These are phyloP conservation scores for Carex cristatella DNA, from an alignment of 176 grass and related monocot genomes.

Conservation along the genomic window DNA sequence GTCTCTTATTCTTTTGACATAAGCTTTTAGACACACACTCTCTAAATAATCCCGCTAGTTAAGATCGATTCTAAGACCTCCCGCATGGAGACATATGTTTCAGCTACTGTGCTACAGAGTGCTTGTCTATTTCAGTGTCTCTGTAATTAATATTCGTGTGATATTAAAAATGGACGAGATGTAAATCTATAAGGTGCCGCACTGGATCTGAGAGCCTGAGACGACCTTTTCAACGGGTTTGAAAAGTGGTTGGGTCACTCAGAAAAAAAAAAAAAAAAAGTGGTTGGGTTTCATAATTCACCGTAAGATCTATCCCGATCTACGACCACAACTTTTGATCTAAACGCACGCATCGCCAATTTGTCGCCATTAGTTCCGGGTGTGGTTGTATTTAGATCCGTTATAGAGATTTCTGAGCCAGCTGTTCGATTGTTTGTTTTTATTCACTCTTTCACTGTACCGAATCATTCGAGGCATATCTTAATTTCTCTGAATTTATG, in stretches of 20 bases:
- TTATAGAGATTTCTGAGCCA: not conserved
- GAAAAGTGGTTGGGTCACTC: not conserved
- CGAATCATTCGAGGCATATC: not conserved
- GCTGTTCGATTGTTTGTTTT: not conserved
- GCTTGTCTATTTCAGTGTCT: too few species aligned
- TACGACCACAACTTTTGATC: not conserved
- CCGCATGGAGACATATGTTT: too few species aligned
- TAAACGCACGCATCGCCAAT: not conserved
- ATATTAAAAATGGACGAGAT: not conserved
- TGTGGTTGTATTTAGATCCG: not conserved
- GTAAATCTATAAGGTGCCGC: not conserved
- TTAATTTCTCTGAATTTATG: not conserved
- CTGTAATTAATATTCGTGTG: too few species aligned
- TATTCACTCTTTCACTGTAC: not conserved
- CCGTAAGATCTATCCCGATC: not conserved
- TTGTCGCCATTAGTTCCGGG: not conserved
- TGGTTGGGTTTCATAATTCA: not conserved
- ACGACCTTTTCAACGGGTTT: not conserved
- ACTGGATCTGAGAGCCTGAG: not conserved
- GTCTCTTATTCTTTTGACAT: too few species aligned
- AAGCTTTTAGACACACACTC: too few species aligned
- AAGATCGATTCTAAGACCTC: too few species aligned
- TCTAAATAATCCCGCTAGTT: too few species aligned
- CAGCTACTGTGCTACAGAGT: too few species aligned
- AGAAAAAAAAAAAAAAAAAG: not conserved